Base-by-base conservation (phyloP, 768 basidiomycete species). In the Amyloporia xantha region DNA sequence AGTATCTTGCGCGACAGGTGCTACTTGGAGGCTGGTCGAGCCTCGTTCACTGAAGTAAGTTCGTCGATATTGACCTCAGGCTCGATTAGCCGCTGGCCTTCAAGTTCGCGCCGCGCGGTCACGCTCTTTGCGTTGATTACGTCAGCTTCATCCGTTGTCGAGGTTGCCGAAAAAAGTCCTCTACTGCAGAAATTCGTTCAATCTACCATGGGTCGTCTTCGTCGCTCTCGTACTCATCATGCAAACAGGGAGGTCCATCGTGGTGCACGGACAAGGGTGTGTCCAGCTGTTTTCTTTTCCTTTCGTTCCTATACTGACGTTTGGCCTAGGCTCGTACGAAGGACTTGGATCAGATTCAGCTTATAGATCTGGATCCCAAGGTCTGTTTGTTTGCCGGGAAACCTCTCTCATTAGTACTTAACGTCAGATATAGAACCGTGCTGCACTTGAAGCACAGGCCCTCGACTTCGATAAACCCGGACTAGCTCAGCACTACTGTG, bases 281-380 rank as follows among this genome's bases (percentile, higher is more conserved):
- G 71, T 55, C 28, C 30, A 2, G 30, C 50, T n/a, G 35, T 7
- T 33, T 7, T 33, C 7, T 7, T 33, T 7, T 15, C 7, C 7
- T 33, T 7, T 7, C 30, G n/a, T n/a, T n/a, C n/a, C n/a, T n/a
- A 49, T 37, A 39, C 48, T 25, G 36, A 44, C 25, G 17, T 19
- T 43, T 55, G 15, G 10, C 44, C 2, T 52, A 91, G 86, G 86
- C 77, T 54, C 78, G 88, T 37, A 79, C 78, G 49, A 80, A 77
- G 66, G 92, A 96, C 70, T 67, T 97, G 52, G 93, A 97, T 69
- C 85, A 92, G 66, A 96, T 97, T 59, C 92, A 96, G 68, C 74
- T 89, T 53, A 78, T 86, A 59, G 93, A 97, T 73, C 68, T 96
- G 43, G 81, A 86, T 68, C 90, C 90, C 3, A 86, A 85, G 70